phyloP scores from a whole-genome alignment of 176 grass and related monocot species.

The Avena eriantha region DNA sequence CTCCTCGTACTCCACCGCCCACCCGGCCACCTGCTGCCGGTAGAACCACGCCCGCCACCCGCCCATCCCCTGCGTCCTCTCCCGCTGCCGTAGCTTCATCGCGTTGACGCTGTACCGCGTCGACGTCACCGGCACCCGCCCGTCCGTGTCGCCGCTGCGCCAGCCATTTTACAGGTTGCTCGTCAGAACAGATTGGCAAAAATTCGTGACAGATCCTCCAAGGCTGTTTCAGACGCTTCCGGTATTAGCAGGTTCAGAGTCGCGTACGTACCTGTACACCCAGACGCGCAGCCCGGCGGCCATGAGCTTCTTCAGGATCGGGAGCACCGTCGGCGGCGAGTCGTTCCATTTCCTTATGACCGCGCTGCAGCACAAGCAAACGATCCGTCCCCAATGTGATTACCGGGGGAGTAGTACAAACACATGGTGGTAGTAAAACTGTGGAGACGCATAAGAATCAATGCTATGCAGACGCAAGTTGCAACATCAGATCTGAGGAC shows the following conservation, averaged over 20 bases:
- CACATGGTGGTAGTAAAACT: neutral
- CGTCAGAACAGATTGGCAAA: neutral
- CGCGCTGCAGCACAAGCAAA: constrained; percentile 51
- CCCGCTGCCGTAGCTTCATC: constrained; percentile 62
- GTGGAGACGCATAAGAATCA: neutral
- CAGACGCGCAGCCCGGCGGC: constrained; percentile 72
- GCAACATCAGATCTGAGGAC: neutral
- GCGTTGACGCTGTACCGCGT: constrained; percentile 87
- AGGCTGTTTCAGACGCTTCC: too few relatives aligned
- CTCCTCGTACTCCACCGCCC: constrained; percentile 87
- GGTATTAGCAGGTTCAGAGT: neutral
- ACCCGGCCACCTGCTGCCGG: constrained; percentile 78
- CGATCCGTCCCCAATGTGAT: neutral
- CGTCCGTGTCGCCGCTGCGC: constrained; percentile 88
- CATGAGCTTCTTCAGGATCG: constrained; percentile 89
- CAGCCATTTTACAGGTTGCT: neutral
- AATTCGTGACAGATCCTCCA: too few relatives aligned
- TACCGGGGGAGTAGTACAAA: neutral
- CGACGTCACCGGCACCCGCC: constrained; percentile 86
- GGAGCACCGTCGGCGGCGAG: constrained; percentile 77
- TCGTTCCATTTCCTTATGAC: constrained; percentile 88
- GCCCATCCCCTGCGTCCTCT: constrained; percentile 38
- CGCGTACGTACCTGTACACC: constrained; percentile 73
- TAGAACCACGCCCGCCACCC: constrained; percentile 86
- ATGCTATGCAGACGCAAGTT: constrained; percentile 26